A percentile compares a stretch with the other conserved stretches of the same genome.
phyloP scores from a whole-genome alignment of 306 rosid species.

The Dryas octopetala region DNA sequence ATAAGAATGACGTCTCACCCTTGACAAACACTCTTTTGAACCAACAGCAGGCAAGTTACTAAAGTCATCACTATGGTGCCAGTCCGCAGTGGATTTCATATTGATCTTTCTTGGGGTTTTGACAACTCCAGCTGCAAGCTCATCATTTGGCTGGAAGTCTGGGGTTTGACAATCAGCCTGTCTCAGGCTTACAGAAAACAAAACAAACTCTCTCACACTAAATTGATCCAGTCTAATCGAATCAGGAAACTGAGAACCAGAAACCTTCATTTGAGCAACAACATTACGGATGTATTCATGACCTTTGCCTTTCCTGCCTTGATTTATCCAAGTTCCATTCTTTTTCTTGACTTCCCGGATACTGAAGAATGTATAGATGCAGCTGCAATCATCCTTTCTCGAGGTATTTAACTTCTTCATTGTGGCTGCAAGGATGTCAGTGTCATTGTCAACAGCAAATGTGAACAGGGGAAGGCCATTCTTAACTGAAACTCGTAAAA shows the following conservation, averaged over 20 bases:
- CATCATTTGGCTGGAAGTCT: slow-evolving; percentile 72
- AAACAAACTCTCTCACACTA: slow-evolving; percentile 62
- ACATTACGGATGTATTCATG: slow-evolving; percentile 60
- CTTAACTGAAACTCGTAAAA: slow-evolving; percentile 71
- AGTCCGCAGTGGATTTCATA: slow-evolving; percentile 23
- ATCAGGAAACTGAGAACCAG: slow-evolving; percentile 49
- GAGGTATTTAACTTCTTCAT: slow-evolving; percentile 57
- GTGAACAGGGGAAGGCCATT: slow-evolving; percentile 83
- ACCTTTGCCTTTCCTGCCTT: slow-evolving; percentile 67
- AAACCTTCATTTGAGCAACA: slow-evolving; percentile 87
- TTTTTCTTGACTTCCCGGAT: slow-evolving; percentile 77
- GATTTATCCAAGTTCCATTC: slow-evolving; percentile 71
- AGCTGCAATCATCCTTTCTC: slow-evolving; percentile 42
- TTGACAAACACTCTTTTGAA: slow-evolving; percentile 32
- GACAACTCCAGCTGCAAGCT: slow-evolving; percentile 84
- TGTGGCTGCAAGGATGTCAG: slow-evolving; percentile 81
- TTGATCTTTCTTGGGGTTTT: slow-evolving; percentile 49
- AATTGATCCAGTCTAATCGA: slow-evolving; percentile 38
- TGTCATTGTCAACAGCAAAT: slow-evolving; percentile 77
- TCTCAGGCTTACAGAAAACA: slow-evolving; percentile 64
- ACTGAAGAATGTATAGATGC: slow-evolving; percentile 67
- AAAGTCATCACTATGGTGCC: slow-evolving; percentile 24
- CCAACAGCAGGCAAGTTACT: slow-evolving; percentile 21
- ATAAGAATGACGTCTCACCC: slow-evolving; percentile 26
- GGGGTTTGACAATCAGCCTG: slow-evolving; percentile 53